phyloP scores from a whole-genome alignment of 1,284 basidiomycete species.

The Bjerkandera adusta region DNA sequence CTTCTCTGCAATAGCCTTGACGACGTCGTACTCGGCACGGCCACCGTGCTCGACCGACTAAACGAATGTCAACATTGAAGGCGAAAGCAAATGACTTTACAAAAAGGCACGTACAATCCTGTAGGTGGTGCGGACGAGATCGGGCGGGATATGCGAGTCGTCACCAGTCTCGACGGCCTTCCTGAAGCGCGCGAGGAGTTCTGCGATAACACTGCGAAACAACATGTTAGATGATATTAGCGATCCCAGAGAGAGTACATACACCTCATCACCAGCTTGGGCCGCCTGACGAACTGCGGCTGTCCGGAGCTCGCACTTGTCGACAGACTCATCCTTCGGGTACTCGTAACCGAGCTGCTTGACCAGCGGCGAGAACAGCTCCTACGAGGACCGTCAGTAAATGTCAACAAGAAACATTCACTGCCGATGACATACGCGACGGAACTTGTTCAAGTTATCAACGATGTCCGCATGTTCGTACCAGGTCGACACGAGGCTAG shows the following conservation, averaged over 20 bases:
- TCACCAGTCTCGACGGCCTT: constrained; percentile 74
- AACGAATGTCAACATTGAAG: background rate
- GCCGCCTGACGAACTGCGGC: constrained; percentile 72
- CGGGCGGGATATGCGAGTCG: constrained; percentile 77
- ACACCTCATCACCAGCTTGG: constrained; percentile 61
- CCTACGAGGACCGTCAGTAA: constrained; percentile 33
- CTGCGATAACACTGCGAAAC: constrained; percentile 60
- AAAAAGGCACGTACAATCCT: constrained; percentile 38
- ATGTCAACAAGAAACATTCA: background rate
- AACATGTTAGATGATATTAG: background rate
- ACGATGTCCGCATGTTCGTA: constrained; percentile 77
- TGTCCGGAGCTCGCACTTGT: constrained; percentile 76
- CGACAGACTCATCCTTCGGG: constrained; percentile 64
- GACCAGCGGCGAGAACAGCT: constrained; percentile 79
- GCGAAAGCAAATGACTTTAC: background rate
- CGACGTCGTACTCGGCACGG: constrained; percentile 71
- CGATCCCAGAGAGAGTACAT: constrained; percentile 11
- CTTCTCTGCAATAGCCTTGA: constrained; percentile 68
- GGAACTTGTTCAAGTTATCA: constrained; percentile 62
- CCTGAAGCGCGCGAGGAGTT: constrained; percentile 75
- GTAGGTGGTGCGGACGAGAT: constrained; percentile 61
- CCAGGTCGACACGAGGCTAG: constrained; percentile 69
- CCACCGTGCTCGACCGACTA: constrained; percentile 53
- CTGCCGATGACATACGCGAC: constrained; percentile 43
- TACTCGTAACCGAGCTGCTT: constrained; percentile 82